Base-by-base conservation (phyloP, 306 rosid species). In the Medicago arabica region DNA sequence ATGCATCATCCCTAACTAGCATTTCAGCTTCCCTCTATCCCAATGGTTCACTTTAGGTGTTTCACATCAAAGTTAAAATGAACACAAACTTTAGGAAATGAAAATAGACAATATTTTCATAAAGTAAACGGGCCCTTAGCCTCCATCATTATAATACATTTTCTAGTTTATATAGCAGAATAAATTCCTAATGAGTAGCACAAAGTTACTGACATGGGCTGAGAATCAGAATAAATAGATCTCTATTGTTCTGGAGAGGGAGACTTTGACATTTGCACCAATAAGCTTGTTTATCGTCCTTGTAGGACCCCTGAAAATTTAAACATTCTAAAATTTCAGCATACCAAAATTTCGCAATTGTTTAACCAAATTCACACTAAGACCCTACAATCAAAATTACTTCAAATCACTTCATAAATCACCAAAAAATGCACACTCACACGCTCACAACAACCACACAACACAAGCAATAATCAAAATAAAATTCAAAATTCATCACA, bases 241-340 rank as follows among this genome's bases (percentile, higher is more conserved):
- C 76, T 86, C 50, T 23, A 75, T 65, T 64, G 84, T 78, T 85
- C 78, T 67, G 75, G 76, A 83, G 90, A 84, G 85, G 87, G 88
- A 83, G 89, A 81, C 86, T 85, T 89, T 67, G 95, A 86, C 95
- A 90, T 93, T 93, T 89, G 90, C 96, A 85, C 64, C 74, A 70
- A 75, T 67, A 75, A 4, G 44, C 83, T 80, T 62, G 83, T 81
- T 79, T 65, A 75, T 76, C 50, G 69, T 78, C 81, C 83, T 77
- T 74, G 83, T 75, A 63, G 78, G 78, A 69, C 74, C 69, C 90
- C 92, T 87, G 89, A 74, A 81, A 84, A 71, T 74, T 41, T 25
- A 36, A 76, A 53, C 55, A 46, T 62, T 79, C 66, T 72, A 76
- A 51, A 81, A 69, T 44, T 53, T 31, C 60, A 68, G 21, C 71